Evolutionary conservation across 495 filamentous ascomycete genomes (phyloP), one percentile per base, ranked within the genome.

Genomic region (Tetracladium setigerum): DNA sequence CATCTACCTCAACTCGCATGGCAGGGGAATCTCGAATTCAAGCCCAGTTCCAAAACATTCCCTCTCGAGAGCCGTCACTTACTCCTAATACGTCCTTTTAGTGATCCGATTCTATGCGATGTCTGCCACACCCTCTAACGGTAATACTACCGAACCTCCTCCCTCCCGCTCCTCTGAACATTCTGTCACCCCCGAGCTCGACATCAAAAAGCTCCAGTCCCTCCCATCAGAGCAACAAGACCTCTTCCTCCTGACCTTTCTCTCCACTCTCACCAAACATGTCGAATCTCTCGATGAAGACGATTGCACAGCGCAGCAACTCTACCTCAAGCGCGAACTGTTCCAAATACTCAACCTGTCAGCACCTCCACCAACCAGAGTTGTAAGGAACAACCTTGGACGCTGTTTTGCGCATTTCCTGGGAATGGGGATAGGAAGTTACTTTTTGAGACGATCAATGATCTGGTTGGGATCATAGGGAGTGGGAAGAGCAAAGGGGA

Each of bases 211-310:
- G 67, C 81, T 99, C 41, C 84, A 95, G 66, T 77, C 86, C 39
- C 81, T 97, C 44, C 84, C 91, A 47, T 84, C 88, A 27, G 92
- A 97, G 69, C 91, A 99, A 60, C 94, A 97, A 65, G 89, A 95
- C 56, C 79, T 97, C 16, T 90, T 89, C 62, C 76, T 99, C 48
- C 72, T 97, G 43, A 94, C 83, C 35, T 96, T 95, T 62, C 83
- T 89, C 24, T 83, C 87, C 24, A 79, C 84, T 38, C 76, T 97
- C 39, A 85, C 83, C 50, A 83, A 84, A 50, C 81, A 95, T 72
- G 86, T 91, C 30, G 79, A 83, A 40, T 64, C 67, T 15, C 75
- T 96, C 24, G 76, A 82, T 46, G 68, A 78, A 50, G 84, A 94
- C 46, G 84, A 85, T 51, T 82, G 89, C 43, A 90, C 87, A 33